Conservation (phyloP, 1,284 basidiomycete species). For the Trametes hirsuta region DNA sequence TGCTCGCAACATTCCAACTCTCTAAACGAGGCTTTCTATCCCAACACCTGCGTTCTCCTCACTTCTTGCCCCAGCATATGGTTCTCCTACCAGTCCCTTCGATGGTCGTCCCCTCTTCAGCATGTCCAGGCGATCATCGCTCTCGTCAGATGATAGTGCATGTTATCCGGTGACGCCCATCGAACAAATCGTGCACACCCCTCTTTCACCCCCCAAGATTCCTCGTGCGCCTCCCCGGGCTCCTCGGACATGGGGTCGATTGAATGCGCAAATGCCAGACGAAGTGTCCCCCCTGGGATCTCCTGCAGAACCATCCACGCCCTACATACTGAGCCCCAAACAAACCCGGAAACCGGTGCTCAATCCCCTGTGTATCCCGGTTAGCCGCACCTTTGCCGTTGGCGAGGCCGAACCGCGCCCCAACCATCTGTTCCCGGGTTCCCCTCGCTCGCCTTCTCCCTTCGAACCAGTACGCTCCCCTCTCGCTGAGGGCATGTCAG, state of each 20-base stretch:
- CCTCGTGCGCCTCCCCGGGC: slow-evolving; percentile 23
- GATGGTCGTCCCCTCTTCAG: background rate
- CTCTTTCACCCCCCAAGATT: slow-evolving; percentile 30
- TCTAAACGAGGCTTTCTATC: slow-evolving; percentile 31
- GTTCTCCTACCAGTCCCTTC: slow-evolving; percentile 6
- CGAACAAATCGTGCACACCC: slow-evolving; percentile 36
- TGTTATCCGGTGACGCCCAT: slow-evolving; percentile 33
- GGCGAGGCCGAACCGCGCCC: slow-evolving; percentile 4
- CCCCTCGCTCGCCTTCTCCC: slow-evolving; percentile 11
- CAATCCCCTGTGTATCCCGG: slow-evolving; percentile 16
- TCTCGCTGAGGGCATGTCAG: background rate
- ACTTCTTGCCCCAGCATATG: background rate
- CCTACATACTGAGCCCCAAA: slow-evolving; percentile 11
- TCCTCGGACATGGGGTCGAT: slow-evolving; percentile 17
- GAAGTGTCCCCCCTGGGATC: slow-evolving; percentile 11
- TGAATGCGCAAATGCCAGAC: slow-evolving; percentile 11
- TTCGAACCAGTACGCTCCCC: slow-evolving; percentile 7
- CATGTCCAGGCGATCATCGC: slow-evolving; percentile 10
- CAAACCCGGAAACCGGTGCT: slow-evolving; percentile 6
- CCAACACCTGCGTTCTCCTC: slow-evolving; percentile 23
- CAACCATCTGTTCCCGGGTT: background rate
- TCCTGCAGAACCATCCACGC: slow-evolving; percentile 7
- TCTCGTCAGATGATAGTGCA: background rate
- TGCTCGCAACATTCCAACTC: slow-evolving; percentile 29
- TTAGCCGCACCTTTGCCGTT: background rate